phyloP scores from a whole-genome alignment of 1,284 basidiomycete genomes.

The Grifola frondosa region DNA sequence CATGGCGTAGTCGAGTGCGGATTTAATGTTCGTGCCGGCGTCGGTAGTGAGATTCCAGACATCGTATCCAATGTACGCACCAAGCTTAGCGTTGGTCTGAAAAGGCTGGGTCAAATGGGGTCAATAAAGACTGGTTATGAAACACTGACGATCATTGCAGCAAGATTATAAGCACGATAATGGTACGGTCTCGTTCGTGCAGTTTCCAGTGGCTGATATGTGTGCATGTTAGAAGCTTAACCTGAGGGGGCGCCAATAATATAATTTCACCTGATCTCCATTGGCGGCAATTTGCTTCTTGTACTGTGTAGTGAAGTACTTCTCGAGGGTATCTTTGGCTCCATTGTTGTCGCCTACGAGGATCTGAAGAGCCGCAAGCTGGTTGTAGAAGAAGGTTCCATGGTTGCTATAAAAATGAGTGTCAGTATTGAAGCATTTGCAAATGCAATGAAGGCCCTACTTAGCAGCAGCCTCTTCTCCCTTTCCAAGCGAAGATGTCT shows the following conservation, averaged over 20 bases:
- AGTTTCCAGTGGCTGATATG: constrained; percentile 54
- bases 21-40: constrained; percentile 52
- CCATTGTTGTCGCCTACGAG: constrained; percentile 32
- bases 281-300: constrained; percentile 37
- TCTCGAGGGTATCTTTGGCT: constrained; percentile 32
- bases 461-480: constrained; percentile 46
- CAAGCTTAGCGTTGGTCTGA: constrained; percentile 57
- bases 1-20: constrained; percentile 58
- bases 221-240: not conserved
- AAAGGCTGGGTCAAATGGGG: not conserved
- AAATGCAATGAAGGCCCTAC: constrained; percentile 31
- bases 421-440: not conserved
- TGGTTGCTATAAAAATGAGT: constrained; percentile 31
- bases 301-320: constrained; percentile 38
- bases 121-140: constrained; percentile 12
- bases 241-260: not conserved
- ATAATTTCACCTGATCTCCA: constrained; percentile 35
- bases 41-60: constrained; percentile 50
- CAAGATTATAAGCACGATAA: constrained; percentile 65
- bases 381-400: constrained; percentile 36
- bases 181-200: constrained; percentile 60
- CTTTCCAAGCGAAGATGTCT: constrained; percentile 41
- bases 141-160: constrained; percentile 59
- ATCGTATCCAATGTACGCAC: constrained; percentile 41
- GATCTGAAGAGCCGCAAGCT: constrained; percentile 37